These are phyloP conservation scores for Agroathelia rolfsii DNA, from an alignment of 1,284 basidiomycete species.

Conservation along the genomic window DNA sequence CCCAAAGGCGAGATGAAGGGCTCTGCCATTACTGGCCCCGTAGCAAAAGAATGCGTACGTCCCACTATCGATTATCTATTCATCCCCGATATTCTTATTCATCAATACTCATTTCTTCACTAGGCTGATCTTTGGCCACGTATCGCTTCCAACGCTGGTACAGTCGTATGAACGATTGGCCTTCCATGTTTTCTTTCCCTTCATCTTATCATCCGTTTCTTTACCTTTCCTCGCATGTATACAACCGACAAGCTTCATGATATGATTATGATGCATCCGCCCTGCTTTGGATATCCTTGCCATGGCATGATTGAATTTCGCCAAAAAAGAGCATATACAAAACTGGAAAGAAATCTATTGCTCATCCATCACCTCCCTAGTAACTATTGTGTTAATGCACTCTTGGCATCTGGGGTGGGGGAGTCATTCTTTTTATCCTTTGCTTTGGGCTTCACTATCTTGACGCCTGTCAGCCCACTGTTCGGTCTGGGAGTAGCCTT, in stretches of 20 bases:
- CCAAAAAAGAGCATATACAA: too few relatives aligned
- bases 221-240: constrained; percentile 14
- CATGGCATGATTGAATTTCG: background rate
- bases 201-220: constrained; percentile 15
- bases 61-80: constrained; percentile 2
- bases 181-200: constrained; percentile 12
- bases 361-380: too few relatives aligned
- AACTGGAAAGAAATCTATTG: too few relatives aligned
- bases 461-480: constrained; percentile 11
- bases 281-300: background rate
- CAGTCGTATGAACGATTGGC: constrained; percentile 65
- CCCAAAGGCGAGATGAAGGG: constrained; percentile 99
- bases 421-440: constrained; percentile 7
- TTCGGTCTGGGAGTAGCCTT: background rate
- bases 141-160: constrained; percentile 98
- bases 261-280: constrained; percentile 13
- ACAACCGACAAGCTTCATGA: constrained; percentile 13
- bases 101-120: constrained; percentile 3
- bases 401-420: background rate
- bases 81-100: constrained; percentile 6
- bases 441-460: constrained; percentile 11
- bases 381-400: background rate
- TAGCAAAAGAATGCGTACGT: constrained; percentile 92
- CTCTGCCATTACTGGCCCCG: constrained; percentile 95
- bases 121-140: constrained; percentile 98